Percentiles rank a stretch among this genome's conserved stretches.
These are phyloP conservation scores for Penicillium alfredii DNA, from an alignment of 495 filamentous ascomycete genomes.

Conservation along the genomic window DNA sequence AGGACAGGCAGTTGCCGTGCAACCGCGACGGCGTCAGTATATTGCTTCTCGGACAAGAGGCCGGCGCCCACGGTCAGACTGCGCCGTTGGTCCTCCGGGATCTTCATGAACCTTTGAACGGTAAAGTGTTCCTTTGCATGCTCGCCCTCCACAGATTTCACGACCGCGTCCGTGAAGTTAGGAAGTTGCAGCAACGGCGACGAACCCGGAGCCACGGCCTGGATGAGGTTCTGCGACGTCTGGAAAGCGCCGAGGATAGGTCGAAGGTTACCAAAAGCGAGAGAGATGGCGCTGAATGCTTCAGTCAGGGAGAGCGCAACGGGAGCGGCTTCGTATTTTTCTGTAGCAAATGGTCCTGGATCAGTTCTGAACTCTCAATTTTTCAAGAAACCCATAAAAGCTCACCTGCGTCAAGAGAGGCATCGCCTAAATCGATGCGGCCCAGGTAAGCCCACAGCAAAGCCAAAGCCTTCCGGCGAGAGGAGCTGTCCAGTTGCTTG, in stretches of 20 bases:
- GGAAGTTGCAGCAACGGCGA: constrained; percentile 92
- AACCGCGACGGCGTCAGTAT: constrained; percentile 64
- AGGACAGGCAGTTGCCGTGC: constrained; percentile 77
- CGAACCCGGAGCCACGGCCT: constrained; percentile 74
- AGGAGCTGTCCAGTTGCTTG: constrained; percentile 68
- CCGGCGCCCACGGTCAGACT: constrained; percentile 60
- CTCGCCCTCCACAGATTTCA: constrained; percentile 69
- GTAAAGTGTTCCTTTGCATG: constrained; percentile 64
- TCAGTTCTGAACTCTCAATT: constrained; percentile 4
- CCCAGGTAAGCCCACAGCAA: constrained; percentile 94
- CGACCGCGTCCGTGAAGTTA: constrained; percentile 70
- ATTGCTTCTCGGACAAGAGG: constrained; percentile 69
- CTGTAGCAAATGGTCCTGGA: constrained; percentile 29
- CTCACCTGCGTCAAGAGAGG: constrained; percentile 65
- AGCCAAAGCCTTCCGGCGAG: constrained; percentile 76
- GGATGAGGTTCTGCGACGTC: constrained; percentile 76
- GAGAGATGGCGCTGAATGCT: constrained; percentile 77
- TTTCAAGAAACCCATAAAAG: constrained; percentile 10
- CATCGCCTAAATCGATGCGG: constrained; percentile 70
- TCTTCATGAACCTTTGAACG: constrained; percentile 80
- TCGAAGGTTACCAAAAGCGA: constrained; percentile 77
- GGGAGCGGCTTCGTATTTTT: constrained; percentile 74
- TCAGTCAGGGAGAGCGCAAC: constrained; percentile 78
- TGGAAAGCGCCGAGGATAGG: constrained; percentile 80
- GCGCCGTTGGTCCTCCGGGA: constrained; percentile 68